Base-by-base conservation (phyloP, 2,329 filamentous ascomycete genomes). In the Phialemonium atrogriseum region DNA sequence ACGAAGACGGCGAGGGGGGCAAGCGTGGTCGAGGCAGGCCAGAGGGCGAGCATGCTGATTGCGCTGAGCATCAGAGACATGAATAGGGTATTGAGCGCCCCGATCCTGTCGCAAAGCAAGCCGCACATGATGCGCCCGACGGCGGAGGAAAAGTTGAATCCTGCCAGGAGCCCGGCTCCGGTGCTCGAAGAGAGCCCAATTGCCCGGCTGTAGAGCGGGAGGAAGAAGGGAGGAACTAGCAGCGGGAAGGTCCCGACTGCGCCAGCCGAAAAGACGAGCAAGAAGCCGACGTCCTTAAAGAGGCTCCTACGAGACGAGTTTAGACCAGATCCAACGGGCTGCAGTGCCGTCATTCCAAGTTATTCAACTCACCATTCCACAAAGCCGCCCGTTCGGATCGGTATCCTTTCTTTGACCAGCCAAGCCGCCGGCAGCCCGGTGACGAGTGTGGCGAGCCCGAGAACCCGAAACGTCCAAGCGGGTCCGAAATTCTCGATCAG, bases 101-200 rank as follows among this genome's bases (percentile, higher is more conserved):
- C 75, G 1, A 77, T 45, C 2, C 41, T 49, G 44, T 80, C 74
- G 37, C 67, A 71, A 2, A 65, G 48, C 14, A 70, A 55, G 1
- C 76, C 75, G 23, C 64, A 69, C 3, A 60, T 36, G 9, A 80
- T 58, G 6, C 76, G 60, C 0, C 76, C 75, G 5, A 75, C 45
- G 0, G 73, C 73, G 0, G 74, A 77, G 0, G 71, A 64, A 15
- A 75, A 66, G 48, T 73, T 77, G 56, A 77, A 80, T 2, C 64
- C 73, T 0, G 75, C 75, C 0, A 80, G 60, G 1, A 80, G 54
- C 9, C 58, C 71, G 1, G 75, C 74, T 0, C 73, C 75, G 0
- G 60, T 62, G 7, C 56, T 56, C 1, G 70, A 62, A 0, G 63
- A 59, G 7, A 79, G 53, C 0, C 70, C 68, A n/a, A 80, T 56